Percentiles rank a stretch among this genome's conserved stretches.
phyloP scores from a whole-genome alignment of 208 protist species.

The Leishmania martiniquensis region DNA sequence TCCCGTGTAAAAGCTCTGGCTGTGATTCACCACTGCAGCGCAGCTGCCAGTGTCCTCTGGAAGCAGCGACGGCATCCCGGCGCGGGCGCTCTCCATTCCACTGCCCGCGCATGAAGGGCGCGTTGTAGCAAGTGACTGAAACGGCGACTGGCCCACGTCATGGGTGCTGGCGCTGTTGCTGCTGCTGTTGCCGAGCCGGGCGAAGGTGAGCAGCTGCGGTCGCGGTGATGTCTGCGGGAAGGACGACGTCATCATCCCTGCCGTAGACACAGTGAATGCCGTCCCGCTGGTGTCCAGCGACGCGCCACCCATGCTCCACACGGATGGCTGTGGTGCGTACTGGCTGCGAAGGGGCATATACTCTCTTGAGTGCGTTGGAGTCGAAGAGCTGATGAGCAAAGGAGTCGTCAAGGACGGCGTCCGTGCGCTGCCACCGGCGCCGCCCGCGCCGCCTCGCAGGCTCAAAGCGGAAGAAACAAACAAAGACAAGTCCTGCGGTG shows the following conservation, averaged over 20 bases:
- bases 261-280: not conserved
- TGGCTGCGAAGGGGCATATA: not conserved
- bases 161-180: not conserved
- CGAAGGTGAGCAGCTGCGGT: not conserved
- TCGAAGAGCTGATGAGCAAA: not conserved
- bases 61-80: not conserved
- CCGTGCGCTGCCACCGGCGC: no score
- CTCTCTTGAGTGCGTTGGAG: not conserved
- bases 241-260: not conserved
- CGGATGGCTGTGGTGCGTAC: not conserved
- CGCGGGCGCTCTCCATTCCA: not conserved
- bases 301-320: not conserved
- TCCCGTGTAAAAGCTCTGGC: slow-evolving; percentile 37
- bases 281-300: not conserved
- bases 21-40: slow-evolving; percentile 7
- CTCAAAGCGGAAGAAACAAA: not conserved
- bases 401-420: not conserved
- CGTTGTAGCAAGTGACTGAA: not conserved
- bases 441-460: not conserved
- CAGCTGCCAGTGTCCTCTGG: not conserved
- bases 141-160: not conserved
- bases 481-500: no score
- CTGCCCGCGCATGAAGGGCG: not conserved
- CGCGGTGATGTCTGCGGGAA: not conserved
- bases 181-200: not conserved